These are phyloP conservation scores for Zancudomyces culisetae DNA, from an alignment of 371 early-diverging fungal species.

Conservation along the genomic window DNA sequence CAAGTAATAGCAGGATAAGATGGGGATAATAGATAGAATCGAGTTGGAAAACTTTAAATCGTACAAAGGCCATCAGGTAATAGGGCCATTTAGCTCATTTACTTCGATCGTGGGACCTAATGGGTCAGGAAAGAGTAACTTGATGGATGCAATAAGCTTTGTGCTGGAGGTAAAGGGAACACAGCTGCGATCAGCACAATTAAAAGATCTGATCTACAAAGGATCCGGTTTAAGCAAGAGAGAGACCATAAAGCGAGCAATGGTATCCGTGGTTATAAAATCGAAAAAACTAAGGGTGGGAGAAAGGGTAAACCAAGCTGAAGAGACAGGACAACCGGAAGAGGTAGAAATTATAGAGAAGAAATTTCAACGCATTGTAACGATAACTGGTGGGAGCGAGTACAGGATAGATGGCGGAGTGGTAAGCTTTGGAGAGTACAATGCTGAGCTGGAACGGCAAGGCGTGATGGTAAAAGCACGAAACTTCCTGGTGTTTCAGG, in stretches of 20 bases:
- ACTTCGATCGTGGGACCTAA: slow-evolving; percentile 98
- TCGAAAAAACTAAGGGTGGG: no score
- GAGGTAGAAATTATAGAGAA: slow-evolving; percentile 18
- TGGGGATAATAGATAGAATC: slow-evolving; percentile 70
- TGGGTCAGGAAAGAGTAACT: slow-evolving; percentile 94
- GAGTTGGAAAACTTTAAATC: slow-evolving; percentile 99
- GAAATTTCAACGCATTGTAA: slow-evolving; percentile 32
- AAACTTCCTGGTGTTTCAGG: slow-evolving; percentile 98
- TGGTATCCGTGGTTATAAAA: neutral
- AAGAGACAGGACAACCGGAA: no score
- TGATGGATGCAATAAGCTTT: slow-evolving; percentile 98
- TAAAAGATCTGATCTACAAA: slow-evolving; percentile 82
- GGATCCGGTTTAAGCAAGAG: neutral
- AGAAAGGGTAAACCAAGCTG: no score
- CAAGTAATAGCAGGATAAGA: no score
- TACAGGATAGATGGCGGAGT: slow-evolving; percentile 66
- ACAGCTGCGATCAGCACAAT: slow-evolving; percentile 69
- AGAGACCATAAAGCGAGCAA: neutral
- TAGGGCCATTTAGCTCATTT: slow-evolving; percentile 93
- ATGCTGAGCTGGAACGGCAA: slow-evolving; percentile 53
- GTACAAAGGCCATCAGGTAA: slow-evolving; percentile 77
- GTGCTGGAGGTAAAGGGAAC: slow-evolving; percentile 82
- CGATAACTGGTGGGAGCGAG: slow-evolving; percentile 53
- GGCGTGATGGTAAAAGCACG: slow-evolving; percentile 86
- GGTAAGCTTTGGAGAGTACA: slow-evolving; percentile 57